Evolutionary conservation across 768 basidiomycete species (phyloP), one percentile per base, ranked within the genome.

Genomic region (Leccinum fibrillosum): DNA sequence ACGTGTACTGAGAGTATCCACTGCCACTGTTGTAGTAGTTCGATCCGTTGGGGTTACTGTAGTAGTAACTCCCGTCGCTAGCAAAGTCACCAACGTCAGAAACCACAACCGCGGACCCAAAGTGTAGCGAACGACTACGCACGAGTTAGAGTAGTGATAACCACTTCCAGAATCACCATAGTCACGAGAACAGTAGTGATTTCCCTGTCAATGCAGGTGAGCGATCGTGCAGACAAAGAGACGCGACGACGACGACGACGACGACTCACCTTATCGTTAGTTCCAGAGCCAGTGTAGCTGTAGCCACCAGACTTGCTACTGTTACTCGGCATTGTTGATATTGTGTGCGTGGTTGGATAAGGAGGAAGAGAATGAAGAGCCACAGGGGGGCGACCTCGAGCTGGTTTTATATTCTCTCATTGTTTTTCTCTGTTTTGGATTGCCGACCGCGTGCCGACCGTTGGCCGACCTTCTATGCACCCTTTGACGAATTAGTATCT

Each of bases 131-230:
- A 39, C 17, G 3, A n/a, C 2, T 53, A 71, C 78, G 3, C 65
- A 84, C 83, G 26, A 61, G 71, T 86, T 86, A 6, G 83, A 85
- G 65, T 87, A 87, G 61, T 86, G 86, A 57, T 86, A 87, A 1
- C 81, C 78, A 48, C 61, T 69, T 3, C 74, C 72, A 11, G 78
- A 74, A 28, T 59, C 65, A 28, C 76, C 77, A 42, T 78, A 77
- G 63, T 80, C 73, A 52, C 85, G 83, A 64, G 75, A 68, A 69
- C 82, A 85, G 64, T 82, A 85, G 63, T 85, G 82, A 64, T 86
- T 87, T 2, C 84, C 86, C 84, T 86, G 55, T 37, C 13, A 1
- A 17, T 32, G 7, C 17, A 17, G 19, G 28, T 8, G n/a, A 32
- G 19, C n/a, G 12, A 10, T 55, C 44, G 17, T 0, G 21, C 7